Base-by-base conservation (phyloP, 768 basidiomycete genomes). In the Leccinellum albellum region DNA sequence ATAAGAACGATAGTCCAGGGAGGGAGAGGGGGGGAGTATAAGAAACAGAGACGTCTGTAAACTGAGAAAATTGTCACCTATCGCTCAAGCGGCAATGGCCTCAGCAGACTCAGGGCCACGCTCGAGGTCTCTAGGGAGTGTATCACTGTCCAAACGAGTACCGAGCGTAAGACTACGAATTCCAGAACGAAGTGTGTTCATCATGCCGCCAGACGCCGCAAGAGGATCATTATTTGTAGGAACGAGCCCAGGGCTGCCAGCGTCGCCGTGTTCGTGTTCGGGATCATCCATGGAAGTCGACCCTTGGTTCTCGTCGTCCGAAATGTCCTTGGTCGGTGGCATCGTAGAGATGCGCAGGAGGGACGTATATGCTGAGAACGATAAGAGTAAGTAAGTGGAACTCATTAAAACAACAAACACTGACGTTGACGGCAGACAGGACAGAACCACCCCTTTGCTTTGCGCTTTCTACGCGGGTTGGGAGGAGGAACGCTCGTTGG, bases 391-490 rank as follows among this genome's bases (percentile, higher is more conserved):
- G 53, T 51, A 37, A 17, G 57, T 49, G n/a, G 17, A 8, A 29
- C 10, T 24, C 3, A 7, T 13, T 12, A 2, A 23, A 17, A 44
- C 24, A 51, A 32, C 12, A 51, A n/a, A 49, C 6, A 81, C 91
- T 72, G 68, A 94, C 92, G 93, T 79, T 94, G 94, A 62, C 94
- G 83, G 72, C 94, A 96, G 50, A 98, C 91, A 28, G 94, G 94
- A 70, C 94, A 98, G 80, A 89, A 92, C 94, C 94, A 98, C 6
- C 94, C 94, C 74, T 98, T 98, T 0, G 92, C 89, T 76, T 92
- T 95, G 63, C 93, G 81, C 78, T 94, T 95, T 68, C 94, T 79
- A 59, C 92, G 79, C 5, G 80, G 72, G 55, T 78, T 76, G 26
- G 65, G 45, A 15, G 77, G 72, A 29, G 74, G 62, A 12, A 75